Conservation (phyloP, 768 basidiomycete genomes). For the Pholiota microspora region DNA sequence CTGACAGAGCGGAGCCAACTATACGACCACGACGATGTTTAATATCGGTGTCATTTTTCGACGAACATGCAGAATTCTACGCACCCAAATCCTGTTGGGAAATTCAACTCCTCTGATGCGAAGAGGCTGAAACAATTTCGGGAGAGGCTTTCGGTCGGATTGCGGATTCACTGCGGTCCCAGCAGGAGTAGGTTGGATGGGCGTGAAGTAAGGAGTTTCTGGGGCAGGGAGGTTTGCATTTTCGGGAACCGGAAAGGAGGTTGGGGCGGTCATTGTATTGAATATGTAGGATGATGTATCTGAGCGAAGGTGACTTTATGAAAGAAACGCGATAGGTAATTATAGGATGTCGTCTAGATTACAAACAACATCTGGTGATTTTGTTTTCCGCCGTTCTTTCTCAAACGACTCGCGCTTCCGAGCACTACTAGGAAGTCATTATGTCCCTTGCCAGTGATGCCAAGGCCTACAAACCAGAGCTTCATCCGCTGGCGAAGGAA, state of each 20-base stretch:
- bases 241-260: neutral
- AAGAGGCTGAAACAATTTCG: constrained; percentile 44
- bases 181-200: constrained; percentile 37
- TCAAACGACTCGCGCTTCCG: no score
- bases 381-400: no score
- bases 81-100: constrained; percentile 48
- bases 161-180: constrained; percentile 41
- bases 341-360: no score
- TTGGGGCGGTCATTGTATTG: neutral
- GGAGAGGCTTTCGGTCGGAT: constrained; percentile 31
- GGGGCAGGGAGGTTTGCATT: constrained; percentile 36
- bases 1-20: constrained; percentile 59
- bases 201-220: constrained; percentile 41
- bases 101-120: constrained; percentile 49
- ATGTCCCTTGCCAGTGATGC: no score
- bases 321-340: no score
- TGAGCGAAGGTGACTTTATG: no score
- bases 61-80: constrained; percentile 17
- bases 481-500: no score
- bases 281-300: no score
- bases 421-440: no score
- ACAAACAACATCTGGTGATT: no score
- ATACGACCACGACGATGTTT: neutral
- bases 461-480: no score
- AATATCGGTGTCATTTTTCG: no score